phyloP scores from a whole-genome alignment of 371 early-diverging fungal species.

The Rhizopus microsporus region DNA sequence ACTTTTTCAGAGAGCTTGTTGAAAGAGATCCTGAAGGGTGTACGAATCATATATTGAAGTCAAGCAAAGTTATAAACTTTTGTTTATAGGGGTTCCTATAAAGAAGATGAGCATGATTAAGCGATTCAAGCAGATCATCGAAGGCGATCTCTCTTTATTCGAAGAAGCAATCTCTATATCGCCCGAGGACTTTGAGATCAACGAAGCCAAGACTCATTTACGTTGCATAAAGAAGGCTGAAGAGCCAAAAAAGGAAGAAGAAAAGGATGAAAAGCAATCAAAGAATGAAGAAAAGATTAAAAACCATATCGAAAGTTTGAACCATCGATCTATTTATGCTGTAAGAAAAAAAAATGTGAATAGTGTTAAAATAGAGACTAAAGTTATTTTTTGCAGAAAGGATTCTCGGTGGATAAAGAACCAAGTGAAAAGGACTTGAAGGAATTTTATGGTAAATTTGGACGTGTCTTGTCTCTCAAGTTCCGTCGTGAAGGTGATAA shows the following conservation, averaged over 20 bases:
- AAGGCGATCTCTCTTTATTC: slow-evolving; percentile 35
- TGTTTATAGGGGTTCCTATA: slow-evolving; percentile 41
- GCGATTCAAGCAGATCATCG: slow-evolving; percentile 41
- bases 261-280: slow-evolving; percentile 8
- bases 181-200: slow-evolving; percentile 32
- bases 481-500: slow-evolving; percentile 37
- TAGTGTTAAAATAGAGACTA: not conserved
- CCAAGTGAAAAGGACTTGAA: slow-evolving; percentile 27
- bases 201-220: slow-evolving; percentile 44
- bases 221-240: slow-evolving; percentile 21
- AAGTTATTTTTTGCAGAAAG: slow-evolving; percentile 30
- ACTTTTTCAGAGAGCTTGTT: slow-evolving; percentile 44
- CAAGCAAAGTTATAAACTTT: not conserved
- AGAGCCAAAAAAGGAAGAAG: slow-evolving; percentile 13
- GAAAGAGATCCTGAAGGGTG: slow-evolving; percentile 48
- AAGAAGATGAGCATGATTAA: slow-evolving; percentile 44
- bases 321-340: slow-evolving; percentile 43
- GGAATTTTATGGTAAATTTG: slow-evolving; percentile 35
- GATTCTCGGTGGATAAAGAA: slow-evolving; percentile 24
- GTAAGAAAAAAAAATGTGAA: slow-evolving; percentile 22
- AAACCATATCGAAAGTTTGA: slow-evolving; percentile 22
- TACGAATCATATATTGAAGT: slow-evolving; percentile 14
- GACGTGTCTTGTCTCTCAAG: slow-evolving; percentile 39
- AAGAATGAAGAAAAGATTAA: slow-evolving; percentile 7
- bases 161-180: slow-evolving; percentile 30